Conservation (phyloP, 768 basidiomycete genomes). For the Boletus vinaceobasis region DNA sequence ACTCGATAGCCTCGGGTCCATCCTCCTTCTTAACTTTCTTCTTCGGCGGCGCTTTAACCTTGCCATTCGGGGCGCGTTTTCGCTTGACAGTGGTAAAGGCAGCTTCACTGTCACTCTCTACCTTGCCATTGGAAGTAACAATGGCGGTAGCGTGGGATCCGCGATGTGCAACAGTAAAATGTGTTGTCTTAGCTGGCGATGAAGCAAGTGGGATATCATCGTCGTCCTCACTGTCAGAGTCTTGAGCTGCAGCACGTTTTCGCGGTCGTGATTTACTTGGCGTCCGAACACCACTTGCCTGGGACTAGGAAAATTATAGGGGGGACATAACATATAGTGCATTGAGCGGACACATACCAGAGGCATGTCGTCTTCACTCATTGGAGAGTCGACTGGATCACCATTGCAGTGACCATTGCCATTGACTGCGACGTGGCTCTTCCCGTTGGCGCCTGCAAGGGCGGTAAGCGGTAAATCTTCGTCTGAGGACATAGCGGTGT, state of each 20-base stretch:
- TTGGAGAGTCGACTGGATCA: slow-evolving; percentile 41
- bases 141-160: slow-evolving; percentile 35
- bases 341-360: slow-evolving; percentile 46
- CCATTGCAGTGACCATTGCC: slow-evolving; percentile 39
- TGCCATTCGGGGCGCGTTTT: slow-evolving; percentile 44
- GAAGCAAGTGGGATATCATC: slow-evolving; percentile 73
- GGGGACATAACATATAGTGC: slow-evolving; percentile 4
- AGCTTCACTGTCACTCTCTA: slow-evolving; percentile 40
- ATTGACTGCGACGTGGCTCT: slow-evolving; percentile 44
- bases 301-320: slow-evolving; percentile 44
- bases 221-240: slow-evolving; percentile 58
- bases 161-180: slow-evolving; percentile 39
- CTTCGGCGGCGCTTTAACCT: slow-evolving; percentile 52
- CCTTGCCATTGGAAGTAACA: slow-evolving; percentile 38
- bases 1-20: slow-evolving; percentile 18
- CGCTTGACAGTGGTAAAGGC: slow-evolving; percentile 44
- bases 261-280: slow-evolving; percentile 27
- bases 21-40: slow-evolving; percentile 69
- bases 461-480: slow-evolving; percentile 51
- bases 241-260: slow-evolving; percentile 57
- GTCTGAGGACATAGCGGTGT: slow-evolving; percentile 53
- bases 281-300: slow-evolving; percentile 48
- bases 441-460: slow-evolving; percentile 39
- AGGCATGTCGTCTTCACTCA: slow-evolving; percentile 73
- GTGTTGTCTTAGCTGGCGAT: slow-evolving; percentile 56